phyloP scores from a whole-genome alignment of 176 grass and related monocot genomes.

The Areca catechu region DNA sequence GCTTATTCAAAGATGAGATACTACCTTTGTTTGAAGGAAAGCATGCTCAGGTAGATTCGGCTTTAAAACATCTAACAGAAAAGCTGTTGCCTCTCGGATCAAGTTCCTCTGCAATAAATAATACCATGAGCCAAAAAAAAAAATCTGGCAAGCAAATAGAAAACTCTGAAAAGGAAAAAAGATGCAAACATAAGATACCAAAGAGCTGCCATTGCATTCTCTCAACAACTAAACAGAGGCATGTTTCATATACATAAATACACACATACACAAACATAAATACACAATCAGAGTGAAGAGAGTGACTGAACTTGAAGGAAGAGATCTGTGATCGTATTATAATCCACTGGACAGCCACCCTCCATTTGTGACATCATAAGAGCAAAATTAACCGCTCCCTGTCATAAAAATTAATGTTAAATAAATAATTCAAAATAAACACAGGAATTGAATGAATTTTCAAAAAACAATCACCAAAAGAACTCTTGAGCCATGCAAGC shows the following conservation, averaged over 20 bases:
- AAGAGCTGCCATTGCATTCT: no score
- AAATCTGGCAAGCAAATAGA: no score
- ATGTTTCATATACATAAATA: no score
- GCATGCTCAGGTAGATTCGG: constrained; percentile 83
- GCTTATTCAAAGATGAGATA: constrained; percentile 1
- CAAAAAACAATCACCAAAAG: not conserved
- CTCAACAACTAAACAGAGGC: no score
- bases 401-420: not conserved
- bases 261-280: no score
- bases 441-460: no score
- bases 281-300: constrained; percentile 8
- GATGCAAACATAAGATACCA: no score
- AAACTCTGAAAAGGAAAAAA: no score
- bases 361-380: constrained; percentile 21
- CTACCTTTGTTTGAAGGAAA: constrained; percentile 93
- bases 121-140: no score
- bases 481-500: not conserved
- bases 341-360: constrained; percentile 13
- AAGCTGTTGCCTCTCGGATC: constrained; percentile 91
- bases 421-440: no score
- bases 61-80: constrained; percentile 89
- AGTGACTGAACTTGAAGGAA: constrained; percentile 70
- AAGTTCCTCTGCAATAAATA: constrained; percentile 50
- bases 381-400: constrained; percentile 19
- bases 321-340: constrained; percentile 77